A percentile compares a stretch with the other conserved stretches of the same genome.
phyloP scores from a whole-genome alignment of 352 stramenopile species.

The Pythium plurisporium region DNA sequence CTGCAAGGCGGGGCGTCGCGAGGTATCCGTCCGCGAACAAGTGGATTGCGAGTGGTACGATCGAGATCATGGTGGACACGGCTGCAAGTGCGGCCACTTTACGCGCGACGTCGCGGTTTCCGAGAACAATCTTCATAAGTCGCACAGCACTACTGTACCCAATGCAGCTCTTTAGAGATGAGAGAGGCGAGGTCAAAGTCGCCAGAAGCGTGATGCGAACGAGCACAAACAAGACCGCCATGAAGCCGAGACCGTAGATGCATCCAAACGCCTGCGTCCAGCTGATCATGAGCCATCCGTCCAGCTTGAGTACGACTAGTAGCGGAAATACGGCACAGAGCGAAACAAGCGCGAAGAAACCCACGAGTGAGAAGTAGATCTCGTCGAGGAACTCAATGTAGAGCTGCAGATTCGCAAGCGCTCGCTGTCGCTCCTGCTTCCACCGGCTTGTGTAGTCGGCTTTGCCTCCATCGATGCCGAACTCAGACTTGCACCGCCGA shows the following conservation, averaged over 20 bases:
- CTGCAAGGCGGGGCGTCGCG: not conserved
- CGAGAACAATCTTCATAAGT: not conserved
- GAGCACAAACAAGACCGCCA: slow-evolving; percentile 15
- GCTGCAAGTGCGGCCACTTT: not conserved
- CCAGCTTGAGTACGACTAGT: slow-evolving; percentile 11
- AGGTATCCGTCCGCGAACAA: slow-evolving; percentile 3
- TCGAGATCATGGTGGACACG: not conserved
- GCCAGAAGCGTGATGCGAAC: slow-evolving; percentile 1
- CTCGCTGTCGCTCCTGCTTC: slow-evolving; percentile 13
- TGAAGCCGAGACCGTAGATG: slow-evolving; percentile 16
- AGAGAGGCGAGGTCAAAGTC: not conserved
- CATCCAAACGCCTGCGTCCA: slow-evolving; percentile 17
- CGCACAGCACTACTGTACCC: slow-evolving; percentile 3
- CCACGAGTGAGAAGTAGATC: slow-evolving; percentile 15
- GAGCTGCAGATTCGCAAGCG: slow-evolving; percentile 16
- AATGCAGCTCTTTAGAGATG: slow-evolving; percentile 10
- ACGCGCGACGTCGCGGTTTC: not conserved
- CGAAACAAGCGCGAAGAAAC: slow-evolving; percentile 8
- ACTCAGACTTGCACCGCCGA: slow-evolving; percentile 15
- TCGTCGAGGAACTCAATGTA: slow-evolving; percentile 24
- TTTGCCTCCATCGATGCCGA: slow-evolving; percentile 18
- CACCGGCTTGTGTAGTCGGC: slow-evolving; percentile 21
- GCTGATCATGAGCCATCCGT: slow-evolving; percentile 10
- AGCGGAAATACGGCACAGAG: slow-evolving; percentile 9
- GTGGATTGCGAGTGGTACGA: slow-evolving; percentile 3